These are phyloP conservation scores for Draba incana DNA, from an alignment of 345 rosid genomes.

Conservation along the genomic window DNA sequence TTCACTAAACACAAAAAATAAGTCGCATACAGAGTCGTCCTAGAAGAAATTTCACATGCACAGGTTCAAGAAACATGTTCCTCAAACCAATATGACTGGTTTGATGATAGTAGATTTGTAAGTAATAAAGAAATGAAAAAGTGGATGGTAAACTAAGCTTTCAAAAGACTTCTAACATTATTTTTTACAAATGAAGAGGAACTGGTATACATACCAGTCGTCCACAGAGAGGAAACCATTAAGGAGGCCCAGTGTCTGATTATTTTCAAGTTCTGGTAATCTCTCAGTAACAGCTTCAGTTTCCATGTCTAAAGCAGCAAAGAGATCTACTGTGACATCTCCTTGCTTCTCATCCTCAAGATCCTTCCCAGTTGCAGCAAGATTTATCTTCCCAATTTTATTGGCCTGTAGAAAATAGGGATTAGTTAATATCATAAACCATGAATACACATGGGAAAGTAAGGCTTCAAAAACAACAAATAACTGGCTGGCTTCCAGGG, in stretches of 20 bases:
- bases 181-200: constrained; percentile 11
- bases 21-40: constrained; percentile 11
- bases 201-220: constrained; percentile 68
- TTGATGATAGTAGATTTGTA: constrained; percentile 28
- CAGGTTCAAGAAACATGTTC: constrained; percentile 6
- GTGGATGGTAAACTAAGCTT: constrained; percentile 20
- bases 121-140: constrained; percentile 12
- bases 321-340: constrained; percentile 90
- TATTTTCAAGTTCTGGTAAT: constrained; percentile 75
- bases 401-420: constrained; percentile 65
- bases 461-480: constrained; percentile 22
- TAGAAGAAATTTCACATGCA: constrained; percentile 25
- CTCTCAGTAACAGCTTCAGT: constrained; percentile 83
- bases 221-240: constrained; percentile 93
- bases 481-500: constrained; percentile 23
- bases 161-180: constrained; percentile 1
- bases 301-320: constrained; percentile 91
- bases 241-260: constrained; percentile 92
- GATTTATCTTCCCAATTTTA: constrained; percentile 96
- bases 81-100: constrained; percentile 19
- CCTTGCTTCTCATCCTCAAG: constrained; percentile 99
- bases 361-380: constrained; percentile 99
- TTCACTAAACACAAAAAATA: constrained; percentile 9
- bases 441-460: constrained; percentile 19
- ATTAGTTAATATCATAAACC: constrained; percentile 9